Evolutionary conservation across 2,329 filamentous ascomycete genomes (phyloP).

Genomic region (Talaromyces sp.): DNA sequence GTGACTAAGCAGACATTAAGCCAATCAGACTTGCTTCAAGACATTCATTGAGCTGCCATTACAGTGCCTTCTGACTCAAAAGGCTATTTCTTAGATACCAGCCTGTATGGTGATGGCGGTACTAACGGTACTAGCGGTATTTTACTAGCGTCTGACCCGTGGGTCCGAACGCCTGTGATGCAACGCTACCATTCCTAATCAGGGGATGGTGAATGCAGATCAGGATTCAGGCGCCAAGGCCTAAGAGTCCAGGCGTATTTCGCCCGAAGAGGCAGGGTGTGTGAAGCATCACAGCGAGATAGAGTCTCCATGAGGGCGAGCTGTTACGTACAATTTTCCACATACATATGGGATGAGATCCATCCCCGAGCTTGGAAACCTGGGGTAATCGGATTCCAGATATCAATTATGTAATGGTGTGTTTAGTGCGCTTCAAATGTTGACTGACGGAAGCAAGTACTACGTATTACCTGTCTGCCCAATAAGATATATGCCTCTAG

Average conservation of each 20-base stretch:
- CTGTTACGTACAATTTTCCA: background rate
- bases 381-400: background rate
- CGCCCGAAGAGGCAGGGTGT: background rate
- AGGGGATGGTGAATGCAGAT: background rate
- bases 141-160: background rate
- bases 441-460: too few relatives aligned
- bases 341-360: background rate
- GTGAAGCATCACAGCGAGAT: background rate
- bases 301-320: background rate
- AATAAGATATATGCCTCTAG: too few relatives aligned
- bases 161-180: background rate
- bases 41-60: background rate
- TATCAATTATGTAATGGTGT: background rate
- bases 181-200: background rate
- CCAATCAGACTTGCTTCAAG: background rate
- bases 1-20: background rate
- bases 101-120: background rate
- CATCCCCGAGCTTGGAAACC: background rate
- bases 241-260: background rate
- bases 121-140: background rate
- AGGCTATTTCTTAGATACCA: background rate
- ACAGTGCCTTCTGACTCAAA: background rate
- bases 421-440: background rate
- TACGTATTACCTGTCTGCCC: too few relatives aligned
- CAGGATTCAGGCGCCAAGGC: background rate